These are phyloP conservation scores for Trichoderma koningii DNA, from an alignment of 2,329 filamentous ascomycete species.

Conservation along the genomic window DNA sequence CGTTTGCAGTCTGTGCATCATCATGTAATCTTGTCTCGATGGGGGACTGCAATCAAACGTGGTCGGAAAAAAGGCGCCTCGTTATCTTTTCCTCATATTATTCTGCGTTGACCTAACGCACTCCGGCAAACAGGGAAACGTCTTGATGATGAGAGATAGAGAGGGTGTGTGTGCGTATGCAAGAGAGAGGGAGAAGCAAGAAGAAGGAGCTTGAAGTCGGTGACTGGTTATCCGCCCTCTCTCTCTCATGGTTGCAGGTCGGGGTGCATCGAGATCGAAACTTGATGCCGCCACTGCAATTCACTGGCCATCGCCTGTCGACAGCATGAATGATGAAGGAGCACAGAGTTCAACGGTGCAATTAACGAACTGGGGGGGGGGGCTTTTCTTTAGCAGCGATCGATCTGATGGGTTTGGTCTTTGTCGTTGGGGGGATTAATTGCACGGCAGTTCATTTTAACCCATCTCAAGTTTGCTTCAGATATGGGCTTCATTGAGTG, in stretches of 20 bases:
- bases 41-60: background rate
- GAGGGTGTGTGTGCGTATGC: no score
- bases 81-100: background rate
- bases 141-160: background rate
- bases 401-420: no score
- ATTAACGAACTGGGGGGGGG: background rate
- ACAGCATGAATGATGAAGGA: no score
- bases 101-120: background rate
- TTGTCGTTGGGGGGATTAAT: no score
- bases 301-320: background rate
- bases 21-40: background rate
- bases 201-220: no score
- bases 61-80: background rate
- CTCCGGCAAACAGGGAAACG: background rate
- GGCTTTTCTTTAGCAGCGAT: background rate
- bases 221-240: no score
- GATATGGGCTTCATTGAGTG: no score
- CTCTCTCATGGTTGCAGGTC: background rate
- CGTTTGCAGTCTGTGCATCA: background rate
- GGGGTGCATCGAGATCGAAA: background rate
- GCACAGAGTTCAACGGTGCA: no score
- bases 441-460: no score
- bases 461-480: no score
- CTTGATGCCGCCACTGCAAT: background rate
- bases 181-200: no score